phyloP scores from a whole-genome alignment of 2,329 filamentous ascomycete genomes.

The Verticillium tricorpus region DNA sequence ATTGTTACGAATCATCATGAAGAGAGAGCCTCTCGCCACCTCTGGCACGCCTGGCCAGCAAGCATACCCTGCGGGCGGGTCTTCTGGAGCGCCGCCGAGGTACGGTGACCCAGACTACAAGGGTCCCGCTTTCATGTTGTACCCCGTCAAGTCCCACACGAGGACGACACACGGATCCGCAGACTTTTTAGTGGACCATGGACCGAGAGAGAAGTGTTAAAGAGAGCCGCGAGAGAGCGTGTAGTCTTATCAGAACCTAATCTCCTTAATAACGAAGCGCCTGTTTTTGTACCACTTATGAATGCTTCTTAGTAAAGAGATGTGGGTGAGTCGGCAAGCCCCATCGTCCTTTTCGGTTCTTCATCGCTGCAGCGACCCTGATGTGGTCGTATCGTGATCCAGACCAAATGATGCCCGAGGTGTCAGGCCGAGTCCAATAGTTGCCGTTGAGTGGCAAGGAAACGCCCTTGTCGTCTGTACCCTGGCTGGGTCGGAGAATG shows the following conservation, averaged over 20 bases:
- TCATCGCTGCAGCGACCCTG: too few relatives aligned
- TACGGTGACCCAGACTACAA: neutral
- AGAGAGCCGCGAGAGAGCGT: neutral
- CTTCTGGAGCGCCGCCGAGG: neutral
- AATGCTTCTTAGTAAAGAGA: too few relatives aligned
- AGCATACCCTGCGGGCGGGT: neutral
- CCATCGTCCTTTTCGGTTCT: too few relatives aligned
- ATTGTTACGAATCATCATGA: conserved; percentile 10
- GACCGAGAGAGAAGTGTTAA: neutral
- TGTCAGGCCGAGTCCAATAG: too few relatives aligned
- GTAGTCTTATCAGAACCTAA: neutral
- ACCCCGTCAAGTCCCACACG: neutral
- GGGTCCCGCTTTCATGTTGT: neutral
- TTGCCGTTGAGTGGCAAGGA: too few relatives aligned
- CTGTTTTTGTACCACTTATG: neutral
- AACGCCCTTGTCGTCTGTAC: too few relatives aligned
- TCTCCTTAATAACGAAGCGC: neutral
- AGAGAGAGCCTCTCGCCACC: neutral
- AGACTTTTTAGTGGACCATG: neutral
- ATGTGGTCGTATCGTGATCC: too few relatives aligned
- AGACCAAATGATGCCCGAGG: too few relatives aligned
- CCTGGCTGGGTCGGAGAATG: too few relatives aligned
- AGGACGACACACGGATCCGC: neutral
- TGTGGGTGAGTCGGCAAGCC: too few relatives aligned
- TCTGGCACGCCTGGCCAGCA: neutral